Percentiles rank a stretch among this genome's conserved stretches.
phyloP scores from a whole-genome alignment of 176 grass and related monocot species.

The Raddia distichophylla region DNA sequence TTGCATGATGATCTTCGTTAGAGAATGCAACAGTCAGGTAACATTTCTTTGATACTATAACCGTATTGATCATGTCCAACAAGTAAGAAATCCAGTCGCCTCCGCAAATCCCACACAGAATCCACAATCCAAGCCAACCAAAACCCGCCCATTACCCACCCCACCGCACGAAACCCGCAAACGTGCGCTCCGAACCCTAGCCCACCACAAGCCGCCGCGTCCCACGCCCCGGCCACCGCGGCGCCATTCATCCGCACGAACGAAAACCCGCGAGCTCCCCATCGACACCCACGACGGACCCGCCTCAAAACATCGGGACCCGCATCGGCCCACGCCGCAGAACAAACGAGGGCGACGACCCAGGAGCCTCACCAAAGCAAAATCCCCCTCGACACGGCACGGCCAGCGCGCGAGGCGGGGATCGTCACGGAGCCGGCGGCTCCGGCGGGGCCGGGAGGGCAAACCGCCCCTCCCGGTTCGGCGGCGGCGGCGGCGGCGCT shows the following conservation, averaged over 20 bases:
- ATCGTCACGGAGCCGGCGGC: not conserved
- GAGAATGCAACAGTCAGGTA: constrained; percentile 4
- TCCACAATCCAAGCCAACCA: not conserved
- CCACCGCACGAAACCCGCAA: not conserved
- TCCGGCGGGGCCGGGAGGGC: not conserved
- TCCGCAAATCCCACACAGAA: not conserved
- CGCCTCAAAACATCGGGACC: not conserved
- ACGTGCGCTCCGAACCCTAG: constrained; percentile 36
- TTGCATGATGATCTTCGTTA: not conserved
- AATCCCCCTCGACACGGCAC: not conserved
- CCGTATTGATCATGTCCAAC: not conserved
- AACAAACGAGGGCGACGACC: not conserved
- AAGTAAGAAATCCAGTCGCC: not conserved
- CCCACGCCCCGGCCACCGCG: constrained; percentile 15
- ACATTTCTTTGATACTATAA: not conserved
- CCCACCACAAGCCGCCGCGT: not conserved
- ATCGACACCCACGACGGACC: not conserved
- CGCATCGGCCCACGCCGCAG: not conserved
- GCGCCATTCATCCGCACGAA: not conserved
- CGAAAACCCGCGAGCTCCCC: not conserved
- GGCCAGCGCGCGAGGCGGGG: constrained; percentile 4
- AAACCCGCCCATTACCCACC: not conserved
- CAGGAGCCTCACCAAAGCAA: constrained; percentile 27
- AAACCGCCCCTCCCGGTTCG: not conserved
- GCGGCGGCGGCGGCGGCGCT: constrained; percentile 1